Evolutionary conservation across 371 early-diverging fungal species (phyloP).

Genomic region (Funneliformis caledonium): DNA sequence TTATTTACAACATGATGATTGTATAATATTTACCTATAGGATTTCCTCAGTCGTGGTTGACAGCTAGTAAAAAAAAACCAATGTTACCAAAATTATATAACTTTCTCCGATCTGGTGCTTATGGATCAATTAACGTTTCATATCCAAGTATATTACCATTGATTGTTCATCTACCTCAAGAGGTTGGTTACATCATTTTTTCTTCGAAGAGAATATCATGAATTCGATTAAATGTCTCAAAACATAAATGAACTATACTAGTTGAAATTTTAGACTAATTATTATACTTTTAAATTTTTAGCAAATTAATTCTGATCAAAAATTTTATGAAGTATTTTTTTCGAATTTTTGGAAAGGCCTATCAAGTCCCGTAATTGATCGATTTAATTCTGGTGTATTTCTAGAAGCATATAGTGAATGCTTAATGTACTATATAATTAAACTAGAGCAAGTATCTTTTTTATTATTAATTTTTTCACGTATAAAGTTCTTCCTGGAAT

Average conservation of each 20-base stretch:
- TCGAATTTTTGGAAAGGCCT: constrained; percentile 72
- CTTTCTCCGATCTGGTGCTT: constrained; percentile 68
- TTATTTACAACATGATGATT: background rate
- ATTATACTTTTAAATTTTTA: constrained; percentile 25
- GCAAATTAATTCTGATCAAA: constrained; percentile 47
- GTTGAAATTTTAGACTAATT: background rate
- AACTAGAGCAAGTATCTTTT: constrained; percentile 50
- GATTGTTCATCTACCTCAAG: constrained; percentile 60
- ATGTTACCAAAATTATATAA: constrained; percentile 62
- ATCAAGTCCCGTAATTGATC: constrained; percentile 56
- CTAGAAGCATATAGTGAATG: constrained; percentile 69
- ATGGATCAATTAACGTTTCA: constrained; percentile 64
- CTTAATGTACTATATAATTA: constrained; percentile 57
- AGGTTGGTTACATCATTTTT: constrained; percentile 45
- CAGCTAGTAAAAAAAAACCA: constrained; percentile 68
- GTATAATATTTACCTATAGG: constrained; percentile 45
- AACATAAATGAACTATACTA: background rate
- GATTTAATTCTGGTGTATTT: constrained; percentile 56
- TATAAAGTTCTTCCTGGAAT: background rate
- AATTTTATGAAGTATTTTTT: constrained; percentile 66
- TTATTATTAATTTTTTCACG: background rate
- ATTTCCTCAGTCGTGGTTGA: constrained; percentile 71
- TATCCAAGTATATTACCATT: constrained; percentile 78
- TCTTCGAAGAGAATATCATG: background rate
- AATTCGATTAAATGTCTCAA: background rate